Evolutionary conservation across 352 stramenopile species (phyloP).

Genomic region (Pythium scleroteichum): DNA sequence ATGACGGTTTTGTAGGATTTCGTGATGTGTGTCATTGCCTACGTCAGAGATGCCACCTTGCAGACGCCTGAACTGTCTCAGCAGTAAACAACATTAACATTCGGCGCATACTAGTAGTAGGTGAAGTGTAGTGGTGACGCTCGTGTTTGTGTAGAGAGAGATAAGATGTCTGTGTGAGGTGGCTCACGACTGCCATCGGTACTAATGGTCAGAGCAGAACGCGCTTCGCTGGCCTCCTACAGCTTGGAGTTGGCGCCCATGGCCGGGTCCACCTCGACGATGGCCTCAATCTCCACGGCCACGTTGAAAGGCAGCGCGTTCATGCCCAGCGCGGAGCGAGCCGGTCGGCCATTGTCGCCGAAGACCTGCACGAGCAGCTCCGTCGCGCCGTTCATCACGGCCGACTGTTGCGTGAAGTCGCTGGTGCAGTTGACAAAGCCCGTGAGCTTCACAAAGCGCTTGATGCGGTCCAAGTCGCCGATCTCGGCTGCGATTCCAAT

Average conservation of each 20-base stretch:
- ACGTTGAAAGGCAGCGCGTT: slow-evolving; percentile 93
- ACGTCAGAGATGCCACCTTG: no score
- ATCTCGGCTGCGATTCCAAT: slow-evolving; percentile 6
- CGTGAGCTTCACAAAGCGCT: slow-evolving; percentile 91
- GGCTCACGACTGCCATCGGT: no score
- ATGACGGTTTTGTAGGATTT: no score
- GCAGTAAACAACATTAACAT: no score
- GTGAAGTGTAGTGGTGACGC: no score
- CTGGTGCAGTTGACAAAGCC: slow-evolving; percentile 93
- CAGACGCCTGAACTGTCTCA: no score
- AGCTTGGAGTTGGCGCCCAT: slow-evolving; percentile 11
- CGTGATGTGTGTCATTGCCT: no score
- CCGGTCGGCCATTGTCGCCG: slow-evolving; percentile 67
- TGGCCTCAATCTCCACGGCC: slow-evolving; percentile 94
- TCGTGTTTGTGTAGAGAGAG: no score
- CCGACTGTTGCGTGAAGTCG: slow-evolving; percentile 82
- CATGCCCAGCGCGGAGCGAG: slow-evolving; percentile 92
- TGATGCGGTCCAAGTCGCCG: slow-evolving; percentile 88
- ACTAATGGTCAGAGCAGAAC: no score
- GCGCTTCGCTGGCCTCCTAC: slow-evolving; percentile 1
- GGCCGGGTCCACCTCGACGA: slow-evolving; percentile 85
- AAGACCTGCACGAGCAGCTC: slow-evolving; percentile 87
- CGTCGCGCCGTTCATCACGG: slow-evolving; percentile 92
- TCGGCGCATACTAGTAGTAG: no score
- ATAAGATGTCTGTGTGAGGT: no score